Evolutionary conservation across 2,329 filamentous ascomycete genomes (phyloP).

Genomic region (Piedraia hortae): DNA sequence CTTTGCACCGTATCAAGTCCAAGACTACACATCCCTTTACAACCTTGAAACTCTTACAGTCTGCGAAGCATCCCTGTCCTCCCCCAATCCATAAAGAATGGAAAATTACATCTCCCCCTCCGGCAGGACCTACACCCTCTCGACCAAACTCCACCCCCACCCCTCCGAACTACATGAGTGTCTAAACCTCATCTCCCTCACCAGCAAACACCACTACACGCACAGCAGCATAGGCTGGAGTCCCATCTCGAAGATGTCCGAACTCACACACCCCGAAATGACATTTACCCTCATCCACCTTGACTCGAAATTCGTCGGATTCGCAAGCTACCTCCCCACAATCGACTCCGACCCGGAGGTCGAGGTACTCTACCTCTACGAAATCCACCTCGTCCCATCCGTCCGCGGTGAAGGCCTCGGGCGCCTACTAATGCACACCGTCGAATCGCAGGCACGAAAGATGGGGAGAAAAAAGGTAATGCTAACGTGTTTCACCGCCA

Average conservation of each 20-base stretch:
- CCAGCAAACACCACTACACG: conserved; percentile 37
- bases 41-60: too few species aligned
- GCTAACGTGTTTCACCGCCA: conserved; percentile 44
- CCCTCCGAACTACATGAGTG: too few species aligned
- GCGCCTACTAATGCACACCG: conserved; percentile 27
- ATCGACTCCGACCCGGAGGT: conserved; percentile 31
- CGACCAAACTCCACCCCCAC: too few species aligned
- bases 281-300: conserved; percentile 35
- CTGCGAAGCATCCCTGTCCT: too few species aligned
- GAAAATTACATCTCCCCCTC: too few species aligned
- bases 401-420: conserved; percentile 37
- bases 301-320: conserved; percentile 5
- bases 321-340: conserved; percentile 44
- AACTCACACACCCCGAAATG: conserved; percentile 41
- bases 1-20: too few species aligned
- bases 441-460: conserved; percentile 24
- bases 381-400: conserved; percentile 36
- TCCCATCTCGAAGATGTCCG: conserved; percentile 28
- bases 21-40: too few species aligned
- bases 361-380: conserved; percentile 50
- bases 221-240: conserved; percentile 36
- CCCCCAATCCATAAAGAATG: too few species aligned
- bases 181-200: conserved; percentile 31
- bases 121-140: too few species aligned
- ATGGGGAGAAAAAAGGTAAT: conserved; percentile 37